Percentiles rank a stretch among this genome's conserved stretches.
Conservation (phyloP, 2,329 filamentous ascomycete genomes). For the Pseudofabraea citricarpa region DNA sequence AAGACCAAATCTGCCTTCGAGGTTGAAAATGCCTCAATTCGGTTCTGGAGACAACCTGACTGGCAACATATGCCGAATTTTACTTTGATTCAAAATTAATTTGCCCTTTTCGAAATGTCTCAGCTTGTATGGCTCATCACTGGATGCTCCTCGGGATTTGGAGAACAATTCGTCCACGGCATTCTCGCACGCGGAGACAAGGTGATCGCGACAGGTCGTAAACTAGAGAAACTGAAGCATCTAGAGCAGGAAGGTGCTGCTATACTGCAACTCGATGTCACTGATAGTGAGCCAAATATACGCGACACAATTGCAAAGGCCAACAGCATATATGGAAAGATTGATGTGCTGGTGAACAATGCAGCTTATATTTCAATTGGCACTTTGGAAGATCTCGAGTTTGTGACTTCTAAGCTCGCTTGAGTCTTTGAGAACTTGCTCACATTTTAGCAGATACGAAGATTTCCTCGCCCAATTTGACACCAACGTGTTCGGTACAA, state of each 20-base stretch:
- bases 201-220: constrained; percentile 13
- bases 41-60: no score
- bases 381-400: constrained; percentile 23
- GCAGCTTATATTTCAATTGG: constrained; percentile 24
- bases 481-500: constrained; percentile 48
- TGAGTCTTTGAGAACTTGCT: not conserved
- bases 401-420: not conserved
- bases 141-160: constrained; percentile 17
- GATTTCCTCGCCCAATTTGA: constrained; percentile 30
- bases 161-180: constrained; percentile 7
- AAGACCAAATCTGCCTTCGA: no score
- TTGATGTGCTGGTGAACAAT: constrained; percentile 33
- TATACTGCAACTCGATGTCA: constrained; percentile 42
- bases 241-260: constrained; percentile 39
- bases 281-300: constrained; percentile 31
- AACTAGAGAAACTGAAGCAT: constrained; percentile 20
- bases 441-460: constrained; percentile 3
- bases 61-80: no score
- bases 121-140: constrained; percentile 17
- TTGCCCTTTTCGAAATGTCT: constrained; percentile 13
- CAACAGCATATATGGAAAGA: constrained; percentile 21
- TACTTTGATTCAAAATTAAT: no score
- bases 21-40: no score
- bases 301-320: constrained; percentile 29
- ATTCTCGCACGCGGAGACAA: constrained; percentile 12